Evolutionary conservation across 129 eudicot species (phyloP), one percentile per base, ranked within the genome.

Genomic region (Flaveria robusta): DNA sequence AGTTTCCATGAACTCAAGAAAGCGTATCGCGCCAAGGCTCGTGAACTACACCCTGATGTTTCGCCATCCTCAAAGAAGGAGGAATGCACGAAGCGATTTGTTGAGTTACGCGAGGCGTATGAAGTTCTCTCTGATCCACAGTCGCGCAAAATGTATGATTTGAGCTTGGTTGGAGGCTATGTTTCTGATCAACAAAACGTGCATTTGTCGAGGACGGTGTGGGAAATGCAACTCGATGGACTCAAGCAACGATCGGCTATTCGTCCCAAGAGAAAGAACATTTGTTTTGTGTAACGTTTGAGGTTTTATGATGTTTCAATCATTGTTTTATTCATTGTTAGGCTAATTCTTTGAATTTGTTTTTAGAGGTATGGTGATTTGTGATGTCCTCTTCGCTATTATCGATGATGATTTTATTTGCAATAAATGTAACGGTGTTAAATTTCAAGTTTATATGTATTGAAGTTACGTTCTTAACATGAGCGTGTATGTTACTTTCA

Each of bases 111-210:
- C 24, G 74, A 76, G 63, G 94, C 94, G 16, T 86, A 89, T 27
- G 94, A 86, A 59, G 85, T 85, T 56, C 89, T 89, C 18, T 84
- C 94, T 14, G 91, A 89, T 77, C 94, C 90, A 11, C 51, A 43
- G 9, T 79, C 81, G 10, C 59, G 94, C 10, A 66, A 66, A 67
- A 46, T 70, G 69, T 86, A 86, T 20, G 91, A 89, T 56, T 70
- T 87, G 79, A 70, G 83, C 47, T 70, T 85, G 37, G 85, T 56
- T 15, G 67, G 56, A 76, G 66, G 41, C 56, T 51, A 52, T 77
- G 56, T 7, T 68, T 16, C 6, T 0, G 8, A 42, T 70, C 77
- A 76, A 43, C 71, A 41, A 51, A 34, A 42, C 11, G 29, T 19
- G 37, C 65, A 43, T 49, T 79, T 39, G 51, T 63, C 66, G 60